phyloP scores from a whole-genome alignment of 192 early-diverging fungal species.

The Coemansia sp. region DNA sequence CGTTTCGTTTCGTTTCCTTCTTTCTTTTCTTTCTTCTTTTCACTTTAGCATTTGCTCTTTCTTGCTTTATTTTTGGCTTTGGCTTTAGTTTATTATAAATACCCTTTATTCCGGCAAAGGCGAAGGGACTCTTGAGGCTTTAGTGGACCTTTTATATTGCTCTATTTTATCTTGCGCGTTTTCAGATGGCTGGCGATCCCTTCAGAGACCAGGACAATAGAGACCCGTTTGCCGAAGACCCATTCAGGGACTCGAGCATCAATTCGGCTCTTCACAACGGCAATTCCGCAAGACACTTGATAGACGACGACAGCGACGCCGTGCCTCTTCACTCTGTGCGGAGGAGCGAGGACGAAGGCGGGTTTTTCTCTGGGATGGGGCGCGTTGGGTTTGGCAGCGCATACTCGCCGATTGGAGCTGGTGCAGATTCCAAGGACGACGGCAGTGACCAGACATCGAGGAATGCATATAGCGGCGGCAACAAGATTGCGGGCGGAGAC shows the following conservation, averaged over 20 bases:
- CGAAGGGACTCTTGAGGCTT: too few species aligned
- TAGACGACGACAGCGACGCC: slow-evolving; percentile 31
- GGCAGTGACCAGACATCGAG: slow-evolving; percentile 7
- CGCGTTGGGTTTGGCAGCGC: slow-evolving; percentile 24
- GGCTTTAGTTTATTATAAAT: too few species aligned
- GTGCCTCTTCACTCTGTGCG: slow-evolving; percentile 43
- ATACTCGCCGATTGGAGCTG: slow-evolving; percentile 39
- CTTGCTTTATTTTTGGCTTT: neutral
- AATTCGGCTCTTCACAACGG: slow-evolving; percentile 13
- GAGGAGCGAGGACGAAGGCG: slow-evolving; percentile 35
- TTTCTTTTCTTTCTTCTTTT: too few species aligned
- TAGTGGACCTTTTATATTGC: neutral
- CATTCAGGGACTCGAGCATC: slow-evolving; percentile 36
- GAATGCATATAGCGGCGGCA: slow-evolving; percentile 7
- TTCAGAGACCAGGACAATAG: slow-evolving; percentile 41
- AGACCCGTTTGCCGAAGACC: slow-evolving; percentile 41
- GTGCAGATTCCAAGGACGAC: slow-evolving; percentile 14
- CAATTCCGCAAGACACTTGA: slow-evolving; percentile 9
- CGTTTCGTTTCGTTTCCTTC: too few species aligned
- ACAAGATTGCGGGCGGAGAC: slow-evolving; percentile 10
- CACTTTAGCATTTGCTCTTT: neutral
- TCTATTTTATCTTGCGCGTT: neutral
- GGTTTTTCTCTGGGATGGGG: slow-evolving; percentile 31
- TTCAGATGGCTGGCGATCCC: slow-evolving; percentile 45
- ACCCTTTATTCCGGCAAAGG: too few species aligned